Evolutionary conservation across 495 filamentous ascomycete species (phyloP), one percentile per base, ranked within the genome.

Genomic region (Aspergillus mulundensis): DNA sequence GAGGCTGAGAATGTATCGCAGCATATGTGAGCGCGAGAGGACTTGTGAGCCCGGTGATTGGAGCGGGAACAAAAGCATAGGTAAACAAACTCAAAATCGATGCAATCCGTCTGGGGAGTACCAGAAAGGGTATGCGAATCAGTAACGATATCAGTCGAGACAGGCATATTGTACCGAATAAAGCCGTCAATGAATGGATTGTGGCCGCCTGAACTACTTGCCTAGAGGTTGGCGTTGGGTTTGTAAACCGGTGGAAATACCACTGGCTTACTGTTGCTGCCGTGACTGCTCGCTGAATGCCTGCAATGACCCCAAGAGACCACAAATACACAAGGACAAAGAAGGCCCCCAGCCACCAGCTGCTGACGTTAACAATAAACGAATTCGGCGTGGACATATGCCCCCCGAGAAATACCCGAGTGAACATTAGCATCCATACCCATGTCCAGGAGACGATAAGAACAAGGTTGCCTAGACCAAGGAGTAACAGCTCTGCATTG

Each of bases 371-470:
- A 63, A 96, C 88, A 61, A 95, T 79, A 65, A 91, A 96, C 8
- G 78, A 80, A 15, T 80, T 70, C 16, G 73, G 77, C 40, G 67
- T 80, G 8, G 84, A 80, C 56, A 90, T 79, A 66, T 88, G 88
- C 3, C 91, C 94, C 18, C 87, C 89, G 39, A 97, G 82, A 68
- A 98, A 98, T 42, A 97, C 84, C 23, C 91, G 81, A 2, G 90
- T 94, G 70, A 98, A 98, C 94, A 97, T 97, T 61, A 84, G 82
- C 66, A 97, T 82, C 94, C 94, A 98, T 10, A 87, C 62, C 94
- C 94, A 98, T 2, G 91, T 96, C 88, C 92, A 97, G 7, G 81
- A 73, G 10, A 95, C 86, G 40, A 95, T 84, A 32, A 80, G 75
- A 10, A 75, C 78, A n/a, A 98, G 81, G 23, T 85, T 87, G 28